These are phyloP conservation scores for Amanita subjunquillea DNA, from an alignment of 768 basidiomycete species.

Conservation along the genomic window DNA sequence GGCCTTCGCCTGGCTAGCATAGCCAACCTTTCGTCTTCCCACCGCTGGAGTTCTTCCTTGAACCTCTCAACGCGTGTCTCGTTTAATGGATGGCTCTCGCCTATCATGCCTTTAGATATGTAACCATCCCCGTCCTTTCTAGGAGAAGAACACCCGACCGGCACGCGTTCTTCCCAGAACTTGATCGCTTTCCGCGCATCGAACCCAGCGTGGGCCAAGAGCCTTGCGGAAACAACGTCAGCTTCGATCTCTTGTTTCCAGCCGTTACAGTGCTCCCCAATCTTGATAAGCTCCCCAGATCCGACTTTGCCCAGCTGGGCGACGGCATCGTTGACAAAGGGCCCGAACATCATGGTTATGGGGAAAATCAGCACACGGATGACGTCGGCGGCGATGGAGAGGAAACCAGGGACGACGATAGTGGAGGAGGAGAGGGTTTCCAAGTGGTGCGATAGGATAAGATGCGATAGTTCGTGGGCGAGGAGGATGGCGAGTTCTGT, in stretches of 20 bases:
- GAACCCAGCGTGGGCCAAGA: constrained; percentile 89
- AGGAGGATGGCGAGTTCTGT: constrained; percentile 83
- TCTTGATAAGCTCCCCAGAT: constrained; percentile 61
- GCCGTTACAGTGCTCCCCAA: constrained; percentile 70
- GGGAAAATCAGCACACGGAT: constrained; percentile 77
- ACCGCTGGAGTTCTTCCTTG: constrained; percentile 57
- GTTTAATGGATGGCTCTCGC: constrained; percentile 58
- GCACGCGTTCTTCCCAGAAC: constrained; percentile 67
- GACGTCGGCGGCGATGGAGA: constrained; percentile 71
- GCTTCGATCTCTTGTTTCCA: constrained; percentile 87
- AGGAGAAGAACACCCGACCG: constrained; percentile 32
- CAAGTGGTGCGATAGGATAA: constrained; percentile 84
- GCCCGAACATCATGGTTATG: constrained; percentile 84
- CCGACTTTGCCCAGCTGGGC: constrained; percentile 72
- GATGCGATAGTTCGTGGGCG: constrained; percentile 89
- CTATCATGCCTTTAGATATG: constrained; percentile 37
- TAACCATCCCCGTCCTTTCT: constrained; percentile 15
- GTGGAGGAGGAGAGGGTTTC: constrained; percentile 83
- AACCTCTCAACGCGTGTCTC: constrained; percentile 52
- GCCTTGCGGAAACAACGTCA: constrained; percentile 76
- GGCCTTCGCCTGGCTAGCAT: neutral
- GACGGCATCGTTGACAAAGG: constrained; percentile 92
- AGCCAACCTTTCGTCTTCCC: constrained; percentile 43
- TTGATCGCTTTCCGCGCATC: constrained; percentile 73
- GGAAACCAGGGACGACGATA: constrained; percentile 70